Percentiles rank a stretch among this genome's conserved stretches.
phyloP scores from a whole-genome alignment of 2,329 filamentous ascomycete genomes.

The Apiospora koreana region DNA sequence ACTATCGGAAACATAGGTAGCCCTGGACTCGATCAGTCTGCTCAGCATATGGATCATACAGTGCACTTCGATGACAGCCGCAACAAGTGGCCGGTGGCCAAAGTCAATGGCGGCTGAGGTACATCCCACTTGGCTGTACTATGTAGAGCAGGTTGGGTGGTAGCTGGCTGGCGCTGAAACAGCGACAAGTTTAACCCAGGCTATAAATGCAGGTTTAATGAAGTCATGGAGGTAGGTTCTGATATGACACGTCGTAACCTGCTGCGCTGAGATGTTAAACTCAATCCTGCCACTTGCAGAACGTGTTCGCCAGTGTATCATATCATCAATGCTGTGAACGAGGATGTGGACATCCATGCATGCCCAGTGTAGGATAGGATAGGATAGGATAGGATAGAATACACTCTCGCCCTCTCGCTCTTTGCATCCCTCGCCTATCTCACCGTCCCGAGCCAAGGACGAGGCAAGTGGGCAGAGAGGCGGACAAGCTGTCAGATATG shows the following conservation, averaged over 20 bases:
- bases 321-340: not conserved
- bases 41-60: no score
- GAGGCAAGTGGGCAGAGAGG: not conserved
- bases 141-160: not conserved
- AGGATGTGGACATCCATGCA: no score
- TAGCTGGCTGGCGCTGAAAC: conserved; percentile 5
- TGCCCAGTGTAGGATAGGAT: no score
- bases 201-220: conserved; percentile 10
- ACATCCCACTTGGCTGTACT: not conserved
- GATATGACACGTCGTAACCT: conserved; percentile 7
- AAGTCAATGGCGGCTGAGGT: conserved; percentile 6
- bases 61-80: not conserved
- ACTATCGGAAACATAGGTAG: no score
- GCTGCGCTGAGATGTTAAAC: conserved; percentile 4
- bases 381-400: no score
- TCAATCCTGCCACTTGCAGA: conserved; percentile 4
- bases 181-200: conserved; percentile 6
- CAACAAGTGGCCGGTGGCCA: not conserved
- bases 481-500: conserved; percentile 7
- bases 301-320: not conserved
- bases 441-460: not conserved
- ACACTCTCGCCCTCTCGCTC: not conserved
- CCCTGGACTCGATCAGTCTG: not conserved
- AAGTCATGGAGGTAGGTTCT: not conserved
- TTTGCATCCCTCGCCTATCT: not conserved